Evolutionary conservation across 495 filamentous ascomycete genomes (phyloP).

Genomic region (Neurospora africana): DNA sequence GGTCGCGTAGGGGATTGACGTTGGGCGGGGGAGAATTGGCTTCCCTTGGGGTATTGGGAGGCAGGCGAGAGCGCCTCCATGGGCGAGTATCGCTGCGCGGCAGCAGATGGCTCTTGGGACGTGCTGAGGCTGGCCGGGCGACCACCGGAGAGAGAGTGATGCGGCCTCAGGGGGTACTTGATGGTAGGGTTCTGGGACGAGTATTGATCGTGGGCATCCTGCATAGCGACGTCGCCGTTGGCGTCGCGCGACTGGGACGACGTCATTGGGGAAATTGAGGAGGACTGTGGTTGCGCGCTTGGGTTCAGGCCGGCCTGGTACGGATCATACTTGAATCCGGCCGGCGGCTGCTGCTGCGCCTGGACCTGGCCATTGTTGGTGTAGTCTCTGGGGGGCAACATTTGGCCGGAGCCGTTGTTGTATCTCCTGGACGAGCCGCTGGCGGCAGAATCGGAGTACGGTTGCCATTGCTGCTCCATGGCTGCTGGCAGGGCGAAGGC

Average conservation of each 20-base stretch:
- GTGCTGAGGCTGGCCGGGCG: slow-evolving; percentile 45
- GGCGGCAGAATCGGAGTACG: slow-evolving; percentile 35
- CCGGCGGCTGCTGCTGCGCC: slow-evolving; percentile 43
- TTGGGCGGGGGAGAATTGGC: slow-evolving; percentile 33
- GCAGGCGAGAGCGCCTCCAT: slow-evolving; percentile 67
- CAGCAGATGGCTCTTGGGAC: slow-evolving; percentile 63
- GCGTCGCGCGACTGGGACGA: slow-evolving; percentile 60
- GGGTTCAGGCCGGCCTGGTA: slow-evolving; percentile 52
- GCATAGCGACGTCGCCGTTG: slow-evolving; percentile 83
- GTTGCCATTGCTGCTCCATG: slow-evolving; percentile 48
- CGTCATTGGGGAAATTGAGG: slow-evolving; percentile 53
- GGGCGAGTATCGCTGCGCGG: slow-evolving; percentile 86
- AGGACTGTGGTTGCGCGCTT: slow-evolving; percentile 34
- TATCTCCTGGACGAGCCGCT: slow-evolving; percentile 38
- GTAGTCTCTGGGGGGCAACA: slow-evolving; percentile 36
- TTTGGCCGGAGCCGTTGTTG: slow-evolving; percentile 35
- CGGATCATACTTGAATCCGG: slow-evolving; percentile 63
- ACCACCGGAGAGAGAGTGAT: slow-evolving; percentile 43
- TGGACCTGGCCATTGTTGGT: slow-evolving; percentile 18
- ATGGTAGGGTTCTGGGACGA: slow-evolving; percentile 42
- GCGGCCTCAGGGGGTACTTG: slow-evolving; percentile 68
- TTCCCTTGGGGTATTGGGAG: slow-evolving; percentile 39
- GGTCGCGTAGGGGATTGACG: slow-evolving; percentile 42
- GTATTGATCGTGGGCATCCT: slow-evolving; percentile 76
- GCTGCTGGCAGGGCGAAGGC: slow-evolving; percentile 19